A percentile compares a stretch with the other conserved stretches of the same genome.
Conservation (phyloP, 768 basidiomycete genomes). For the Sporobolomyces pararoseus region DNA sequence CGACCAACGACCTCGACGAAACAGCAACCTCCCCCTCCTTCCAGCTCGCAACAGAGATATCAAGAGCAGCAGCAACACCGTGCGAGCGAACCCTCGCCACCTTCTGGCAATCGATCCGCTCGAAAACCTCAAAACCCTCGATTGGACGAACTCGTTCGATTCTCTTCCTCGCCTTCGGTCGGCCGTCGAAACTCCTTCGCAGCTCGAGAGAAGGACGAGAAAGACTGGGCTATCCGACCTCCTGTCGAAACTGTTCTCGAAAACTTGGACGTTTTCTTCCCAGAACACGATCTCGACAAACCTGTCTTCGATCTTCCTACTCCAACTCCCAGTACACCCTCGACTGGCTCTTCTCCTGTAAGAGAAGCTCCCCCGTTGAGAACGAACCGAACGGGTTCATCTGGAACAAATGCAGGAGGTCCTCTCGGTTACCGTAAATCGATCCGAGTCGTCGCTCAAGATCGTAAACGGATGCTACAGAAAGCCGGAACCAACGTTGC, state of each 20-base stretch:
- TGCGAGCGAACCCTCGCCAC: conserved; percentile 6
- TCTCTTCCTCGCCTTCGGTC: background rate
- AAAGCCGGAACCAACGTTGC: conserved; percentile 53
- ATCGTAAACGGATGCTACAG: conserved; percentile 72
- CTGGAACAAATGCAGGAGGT: background rate
- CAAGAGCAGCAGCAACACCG: background rate
- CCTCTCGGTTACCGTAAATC: conserved; percentile 69
- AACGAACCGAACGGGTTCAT: conserved; percentile 42
- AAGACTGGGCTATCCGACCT: conserved; percentile 44
- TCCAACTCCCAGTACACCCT: conserved; percentile 72
- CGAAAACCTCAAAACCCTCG: conserved; percentile 20
- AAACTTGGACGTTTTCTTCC: conserved; percentile 89
- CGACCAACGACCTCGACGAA: background rate
- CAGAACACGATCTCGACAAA: conserved; percentile 90
- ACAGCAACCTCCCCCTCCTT: background rate
- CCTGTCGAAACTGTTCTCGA: conserved; percentile 78
- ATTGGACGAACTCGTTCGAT: conserved; percentile 22
- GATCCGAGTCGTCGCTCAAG: conserved; percentile 85
- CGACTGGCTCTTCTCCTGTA: conserved; percentile 53
- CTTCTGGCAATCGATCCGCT: conserved; percentile 2
- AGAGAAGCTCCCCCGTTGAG: conserved; percentile 51
- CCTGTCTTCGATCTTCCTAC: conserved; percentile 78
- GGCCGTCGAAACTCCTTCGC: conserved; percentile 34
- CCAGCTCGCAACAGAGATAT: too few species aligned
- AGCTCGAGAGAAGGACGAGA: conserved; percentile 33